phyloP scores from a whole-genome alignment of 2,329 filamentous ascomycete genomes.

The Capronia epimyces region DNA sequence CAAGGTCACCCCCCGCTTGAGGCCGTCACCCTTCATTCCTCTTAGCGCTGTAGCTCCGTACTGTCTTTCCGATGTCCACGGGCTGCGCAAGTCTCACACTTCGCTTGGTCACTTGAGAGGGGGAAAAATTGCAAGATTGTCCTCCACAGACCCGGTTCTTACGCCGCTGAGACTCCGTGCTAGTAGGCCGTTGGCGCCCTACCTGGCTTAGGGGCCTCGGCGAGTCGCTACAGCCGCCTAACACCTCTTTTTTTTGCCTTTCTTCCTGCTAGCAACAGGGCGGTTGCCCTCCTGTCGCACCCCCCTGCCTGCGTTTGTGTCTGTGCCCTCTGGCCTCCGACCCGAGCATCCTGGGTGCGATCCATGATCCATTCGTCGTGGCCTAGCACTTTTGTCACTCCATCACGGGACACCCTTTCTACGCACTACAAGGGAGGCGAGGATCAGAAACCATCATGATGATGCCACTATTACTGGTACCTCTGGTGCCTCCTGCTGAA shows the following conservation, averaged over 20 bases:
- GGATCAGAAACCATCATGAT: not conserved
- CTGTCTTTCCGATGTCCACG: constrained; percentile 1
- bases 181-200: constrained; percentile 1
- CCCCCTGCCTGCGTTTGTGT: not conserved
- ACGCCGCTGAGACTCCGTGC: not conserved
- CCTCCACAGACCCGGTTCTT: not conserved
- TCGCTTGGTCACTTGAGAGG: not conserved
- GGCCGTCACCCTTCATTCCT: constrained; percentile 10
- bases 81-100: not conserved
- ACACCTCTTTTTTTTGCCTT: not conserved
- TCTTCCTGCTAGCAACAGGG: not conserved
- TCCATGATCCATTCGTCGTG: not conserved
- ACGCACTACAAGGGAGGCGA: not conserved
- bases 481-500: not conserved
- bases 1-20: not conserved
- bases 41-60: constrained; percentile 12
- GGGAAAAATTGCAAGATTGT: not conserved
- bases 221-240: not conserved
- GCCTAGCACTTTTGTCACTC: not conserved
- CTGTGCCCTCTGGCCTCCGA: not conserved
- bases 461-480: not conserved
- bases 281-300: not conserved
- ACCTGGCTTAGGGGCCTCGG: not conserved
- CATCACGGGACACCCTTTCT: not conserved
- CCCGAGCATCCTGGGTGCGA: not conserved